phyloP scores from a whole-genome alignment of 768 basidiomycete species.

The Pholiota microspora region DNA sequence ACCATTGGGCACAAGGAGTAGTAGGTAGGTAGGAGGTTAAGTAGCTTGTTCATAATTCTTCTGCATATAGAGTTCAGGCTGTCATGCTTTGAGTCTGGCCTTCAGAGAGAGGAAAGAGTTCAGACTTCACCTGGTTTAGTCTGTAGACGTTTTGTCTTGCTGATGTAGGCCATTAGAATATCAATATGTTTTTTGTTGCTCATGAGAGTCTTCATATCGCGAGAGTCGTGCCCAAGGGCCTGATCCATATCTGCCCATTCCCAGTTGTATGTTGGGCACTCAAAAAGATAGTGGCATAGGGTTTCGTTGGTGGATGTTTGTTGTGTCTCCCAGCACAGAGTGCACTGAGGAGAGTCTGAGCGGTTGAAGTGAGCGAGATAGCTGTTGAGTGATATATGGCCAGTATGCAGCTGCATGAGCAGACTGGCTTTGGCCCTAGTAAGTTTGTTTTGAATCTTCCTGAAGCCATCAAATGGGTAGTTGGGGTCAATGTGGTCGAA shows the following conservation, averaged over 20 bases:
- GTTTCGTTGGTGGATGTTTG: background rate
- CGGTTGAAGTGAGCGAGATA: background rate
- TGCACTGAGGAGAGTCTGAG: background rate
- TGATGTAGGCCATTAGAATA: too few relatives aligned
- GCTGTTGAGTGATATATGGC: slow-evolving; percentile 2
- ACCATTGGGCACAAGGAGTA: too few relatives aligned
- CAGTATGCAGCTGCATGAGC: slow-evolving; percentile 1
- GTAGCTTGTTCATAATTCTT: too few relatives aligned
- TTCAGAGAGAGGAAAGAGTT: too few relatives aligned
- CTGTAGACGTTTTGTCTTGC: too few relatives aligned
- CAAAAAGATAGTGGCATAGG: slow-evolving; percentile 1
- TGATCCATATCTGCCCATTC: background rate
- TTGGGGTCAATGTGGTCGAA: too few relatives aligned
- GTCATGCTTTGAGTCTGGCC: too few relatives aligned
- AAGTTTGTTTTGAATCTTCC: background rate
- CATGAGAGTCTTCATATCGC: background rate
- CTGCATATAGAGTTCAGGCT: too few relatives aligned
- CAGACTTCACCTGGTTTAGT: too few relatives aligned
- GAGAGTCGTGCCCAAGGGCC: background rate
- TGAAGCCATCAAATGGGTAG: background rate
- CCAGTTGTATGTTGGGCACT: background rate
- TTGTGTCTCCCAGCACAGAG: background rate
- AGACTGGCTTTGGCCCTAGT: slow-evolving; percentile 3
- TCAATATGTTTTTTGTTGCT: too few relatives aligned
- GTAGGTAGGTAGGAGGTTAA: too few relatives aligned